Base-by-base conservation (phyloP, 495 filamentous ascomycete genomes). In the Rostrohypoxylon terebratum region DNA sequence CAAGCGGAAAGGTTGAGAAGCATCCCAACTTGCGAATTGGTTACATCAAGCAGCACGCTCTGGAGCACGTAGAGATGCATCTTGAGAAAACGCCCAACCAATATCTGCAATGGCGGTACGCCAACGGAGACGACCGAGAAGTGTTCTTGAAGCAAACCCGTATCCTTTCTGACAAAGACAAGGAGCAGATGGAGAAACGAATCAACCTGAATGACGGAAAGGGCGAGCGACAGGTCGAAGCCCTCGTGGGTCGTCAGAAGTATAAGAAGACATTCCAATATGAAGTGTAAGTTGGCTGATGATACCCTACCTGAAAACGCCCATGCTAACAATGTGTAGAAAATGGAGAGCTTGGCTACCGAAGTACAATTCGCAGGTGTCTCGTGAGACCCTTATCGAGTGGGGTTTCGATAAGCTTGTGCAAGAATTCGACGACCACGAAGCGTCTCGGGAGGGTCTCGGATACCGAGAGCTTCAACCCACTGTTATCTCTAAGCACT, bases 181-280 rank as follows among this genome's bases (percentile, higher is more conserved):
- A 90, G 76, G 90, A 87, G 9, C 96, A 98, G 82, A 93, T 99
- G 88, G 92, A 94, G 42, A 97, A 92, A 78, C 87, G 85, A 1
- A 86, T 99, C 72, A 91, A 97, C 67, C 78, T 98, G 34, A 88
- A 88, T 13, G 94, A 96, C 64, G 96, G 95, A 65, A 90, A 87
- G 69, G 93, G 93, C 10, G 80, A 83, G 34, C 90, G 92, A 60
- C 90, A 91, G 65, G 87, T 99, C 65, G 94, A 98, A 77, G 86
- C 91, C 23, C 84, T 99, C 11, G 95, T 99, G 66, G 96, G 96
- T 84, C 91, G 96, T 60, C 95, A 98, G 77, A 99, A 99, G 85
- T 98, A 87, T 83, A 98, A 99, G 90, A 99, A 98, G 88, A 91
- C 90, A 48, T 98, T 97, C 89, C 96, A 98, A 83, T 99, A 99